phyloP scores from a whole-genome alignment of 228 moss, liverwort and hornwort species.

The Sphagnum fallax region DNA sequence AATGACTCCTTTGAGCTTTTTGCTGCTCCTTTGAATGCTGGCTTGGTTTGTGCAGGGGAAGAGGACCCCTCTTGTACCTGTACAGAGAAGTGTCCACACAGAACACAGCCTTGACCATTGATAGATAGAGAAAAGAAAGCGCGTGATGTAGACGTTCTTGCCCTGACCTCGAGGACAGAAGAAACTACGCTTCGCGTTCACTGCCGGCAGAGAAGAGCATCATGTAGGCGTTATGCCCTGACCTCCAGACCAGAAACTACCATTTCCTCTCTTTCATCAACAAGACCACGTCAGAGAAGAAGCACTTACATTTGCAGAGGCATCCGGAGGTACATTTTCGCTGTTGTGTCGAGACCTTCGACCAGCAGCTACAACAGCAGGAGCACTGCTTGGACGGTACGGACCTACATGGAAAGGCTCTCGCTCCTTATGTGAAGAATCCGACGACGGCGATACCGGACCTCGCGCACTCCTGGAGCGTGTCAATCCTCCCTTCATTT shows the following conservation, averaged over 20 bases:
- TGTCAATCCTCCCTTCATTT: conserved; percentile 41
- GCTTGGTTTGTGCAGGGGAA: conserved; percentile 54
- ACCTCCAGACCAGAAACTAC: neutral
- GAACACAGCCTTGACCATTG: neutral
- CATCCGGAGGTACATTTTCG: conserved; percentile 91
- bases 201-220: neutral
- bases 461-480: conserved; percentile 45
- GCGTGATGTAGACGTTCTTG: neutral
- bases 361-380: conserved; percentile 33
- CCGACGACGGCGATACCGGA: conserved; percentile 31
- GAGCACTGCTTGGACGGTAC: conserved; percentile 51
- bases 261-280: too few species aligned
- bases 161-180: neutral
- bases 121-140: neutral
- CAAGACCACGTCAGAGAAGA: too few species aligned
- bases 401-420: conserved; percentile 78
- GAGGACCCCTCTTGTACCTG: conserved; percentile 32
- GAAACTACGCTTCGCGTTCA: neutral
- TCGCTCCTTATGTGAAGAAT: conserved; percentile 43
- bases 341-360: conserved; percentile 58
- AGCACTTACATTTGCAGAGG: conserved; percentile 36
- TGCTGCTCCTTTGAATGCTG: conserved; percentile 53
- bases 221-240: neutral
- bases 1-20: conserved; percentile 25
- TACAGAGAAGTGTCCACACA: neutral